phyloP scores from a whole-genome alignment of 192 early-diverging fungal species.

The Backusella psychrophila region DNA sequence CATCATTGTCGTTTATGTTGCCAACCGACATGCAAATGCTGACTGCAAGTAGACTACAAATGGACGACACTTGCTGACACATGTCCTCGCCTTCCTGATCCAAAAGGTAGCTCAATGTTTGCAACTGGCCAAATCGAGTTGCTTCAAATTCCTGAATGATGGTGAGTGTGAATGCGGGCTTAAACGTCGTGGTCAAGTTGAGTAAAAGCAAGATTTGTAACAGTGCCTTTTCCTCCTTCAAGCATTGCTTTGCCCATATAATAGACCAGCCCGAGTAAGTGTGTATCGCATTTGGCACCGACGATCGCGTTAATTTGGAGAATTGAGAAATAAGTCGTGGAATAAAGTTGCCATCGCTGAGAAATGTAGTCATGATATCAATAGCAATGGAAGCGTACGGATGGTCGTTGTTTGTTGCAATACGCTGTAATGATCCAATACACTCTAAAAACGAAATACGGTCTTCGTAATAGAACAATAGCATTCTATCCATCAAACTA shows the following conservation, averaged over 20 bases:
- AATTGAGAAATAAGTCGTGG: slow-evolving; percentile 20
- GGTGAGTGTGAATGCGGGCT: not conserved
- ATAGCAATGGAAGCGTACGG: slow-evolving; percentile 9
- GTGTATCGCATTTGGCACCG: slow-evolving; percentile 29
- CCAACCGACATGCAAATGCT: slow-evolving; percentile 27
- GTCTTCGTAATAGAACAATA: slow-evolving; percentile 22
- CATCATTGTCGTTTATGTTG: not conserved
- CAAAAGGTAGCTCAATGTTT: slow-evolving; percentile 28
- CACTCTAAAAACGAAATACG: slow-evolving; percentile 22
- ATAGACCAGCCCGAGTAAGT: slow-evolving; percentile 17
- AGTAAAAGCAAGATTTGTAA: slow-evolving; percentile 39
- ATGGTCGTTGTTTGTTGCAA: slow-evolving; percentile 15
- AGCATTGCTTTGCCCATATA: slow-evolving; percentile 38
- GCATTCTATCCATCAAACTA: not conserved
- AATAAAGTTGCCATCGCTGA: slow-evolving; percentile 10
- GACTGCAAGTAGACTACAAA: slow-evolving; percentile 35
- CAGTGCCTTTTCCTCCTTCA: slow-evolving; percentile 41
- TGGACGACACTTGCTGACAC: slow-evolving; percentile 21
- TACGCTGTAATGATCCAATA: slow-evolving; percentile 27
- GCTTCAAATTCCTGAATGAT: slow-evolving; percentile 38
- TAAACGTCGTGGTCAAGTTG: slow-evolving; percentile 2
- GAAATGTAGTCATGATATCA: not conserved
- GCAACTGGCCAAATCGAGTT: slow-evolving; percentile 38
- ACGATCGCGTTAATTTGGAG: slow-evolving; percentile 8
- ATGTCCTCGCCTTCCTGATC: slow-evolving; percentile 31